Evolutionary conservation across 1,284 basidiomycete genomes (phyloP).

Genomic region (Leccinum pseudoinsigne): DNA sequence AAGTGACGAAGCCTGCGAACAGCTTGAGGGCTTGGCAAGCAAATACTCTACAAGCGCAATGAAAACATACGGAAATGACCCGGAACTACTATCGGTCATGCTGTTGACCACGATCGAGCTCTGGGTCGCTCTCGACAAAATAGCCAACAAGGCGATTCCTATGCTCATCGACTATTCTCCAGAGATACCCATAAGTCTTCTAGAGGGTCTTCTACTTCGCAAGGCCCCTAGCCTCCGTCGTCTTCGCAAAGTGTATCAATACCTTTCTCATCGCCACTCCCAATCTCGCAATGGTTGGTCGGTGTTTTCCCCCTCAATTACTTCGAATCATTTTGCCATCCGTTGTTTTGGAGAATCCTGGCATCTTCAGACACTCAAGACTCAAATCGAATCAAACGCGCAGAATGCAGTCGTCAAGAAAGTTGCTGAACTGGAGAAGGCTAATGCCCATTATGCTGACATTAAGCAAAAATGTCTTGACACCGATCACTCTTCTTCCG

Average conservation of each 20-base stretch:
- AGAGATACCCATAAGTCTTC: neutral
- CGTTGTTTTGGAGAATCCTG: slow-evolving; percentile 31
- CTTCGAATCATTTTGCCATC: slow-evolving; percentile 26
- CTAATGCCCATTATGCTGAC: slow-evolving; percentile 19
- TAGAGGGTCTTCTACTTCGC: neutral
- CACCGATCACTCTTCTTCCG: slow-evolving; percentile 4
- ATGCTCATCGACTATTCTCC: neutral
- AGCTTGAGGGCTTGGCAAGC: neutral
- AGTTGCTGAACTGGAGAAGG: slow-evolving; percentile 25
- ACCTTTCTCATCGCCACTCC: slow-evolving; percentile 34
- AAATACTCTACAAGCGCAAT: neutral
- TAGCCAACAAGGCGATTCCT: neutral
- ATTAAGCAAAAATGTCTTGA: slow-evolving; percentile 13
- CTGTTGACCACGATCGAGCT: slow-evolving; percentile 1
- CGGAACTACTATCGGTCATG: neutral
- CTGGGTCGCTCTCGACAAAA: neutral
- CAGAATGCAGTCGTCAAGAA: slow-evolving; percentile 16
- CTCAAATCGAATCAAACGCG: slow-evolving; percentile 32
- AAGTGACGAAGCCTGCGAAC: neutral
- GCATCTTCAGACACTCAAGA: slow-evolving; percentile 26
- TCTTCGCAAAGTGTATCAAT: slow-evolving; percentile 15
- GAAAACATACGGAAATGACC: neutral
- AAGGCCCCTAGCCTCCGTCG: neutral
- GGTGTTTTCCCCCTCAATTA: slow-evolving; percentile 22
- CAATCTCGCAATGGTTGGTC: slow-evolving; percentile 13